phyloP scores from a whole-genome alignment of 345 rosid species.

The Excoecaria cochinchinensis region DNA sequence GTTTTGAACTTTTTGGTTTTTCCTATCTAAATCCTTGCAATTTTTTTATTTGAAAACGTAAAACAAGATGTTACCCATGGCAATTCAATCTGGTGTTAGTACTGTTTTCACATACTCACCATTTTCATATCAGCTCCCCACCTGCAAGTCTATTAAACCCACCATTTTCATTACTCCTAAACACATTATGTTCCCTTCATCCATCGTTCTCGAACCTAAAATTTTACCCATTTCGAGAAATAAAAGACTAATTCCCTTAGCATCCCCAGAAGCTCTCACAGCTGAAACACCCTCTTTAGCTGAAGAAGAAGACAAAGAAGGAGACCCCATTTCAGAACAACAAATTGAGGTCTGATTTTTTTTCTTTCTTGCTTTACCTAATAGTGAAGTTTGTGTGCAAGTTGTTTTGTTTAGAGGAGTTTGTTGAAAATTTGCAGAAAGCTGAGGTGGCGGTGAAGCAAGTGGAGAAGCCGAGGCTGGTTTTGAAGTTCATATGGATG shows the following conservation, averaged over 20 bases:
- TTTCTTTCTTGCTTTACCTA: neutral
- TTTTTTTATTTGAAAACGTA: neutral
- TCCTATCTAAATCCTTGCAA: neutral
- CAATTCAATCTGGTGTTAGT: constrained; percentile 32
- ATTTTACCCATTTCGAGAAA: constrained; percentile 36
- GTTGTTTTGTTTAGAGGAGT: neutral
- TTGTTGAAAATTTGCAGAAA: constrained; percentile 30
- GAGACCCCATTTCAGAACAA: constrained; percentile 16
- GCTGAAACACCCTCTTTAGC: constrained; percentile 28
- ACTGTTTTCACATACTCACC: constrained; percentile 25
- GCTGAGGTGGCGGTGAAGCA: constrained; percentile 39
- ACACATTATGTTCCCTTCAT: constrained; percentile 1
- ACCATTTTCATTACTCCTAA: constrained; percentile 6
- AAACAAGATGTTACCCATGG: constrained; percentile 45
- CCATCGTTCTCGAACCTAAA: constrained; percentile 12
- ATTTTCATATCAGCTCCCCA: constrained; percentile 24
- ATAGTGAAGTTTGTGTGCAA: neutral
- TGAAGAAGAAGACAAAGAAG: neutral
- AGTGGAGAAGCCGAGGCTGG: constrained; percentile 58
- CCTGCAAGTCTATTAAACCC: constrained; percentile 15
- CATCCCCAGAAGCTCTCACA: constrained; percentile 48
- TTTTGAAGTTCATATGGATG: constrained; percentile 84
- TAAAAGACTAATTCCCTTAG: constrained; percentile 34
- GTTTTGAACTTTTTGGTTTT: constrained; percentile 11
- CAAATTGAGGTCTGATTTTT: constrained; percentile 31